phyloP scores from a whole-genome alignment of 176 grass and related monocot species.

The Aegilops umbellulata region DNA sequence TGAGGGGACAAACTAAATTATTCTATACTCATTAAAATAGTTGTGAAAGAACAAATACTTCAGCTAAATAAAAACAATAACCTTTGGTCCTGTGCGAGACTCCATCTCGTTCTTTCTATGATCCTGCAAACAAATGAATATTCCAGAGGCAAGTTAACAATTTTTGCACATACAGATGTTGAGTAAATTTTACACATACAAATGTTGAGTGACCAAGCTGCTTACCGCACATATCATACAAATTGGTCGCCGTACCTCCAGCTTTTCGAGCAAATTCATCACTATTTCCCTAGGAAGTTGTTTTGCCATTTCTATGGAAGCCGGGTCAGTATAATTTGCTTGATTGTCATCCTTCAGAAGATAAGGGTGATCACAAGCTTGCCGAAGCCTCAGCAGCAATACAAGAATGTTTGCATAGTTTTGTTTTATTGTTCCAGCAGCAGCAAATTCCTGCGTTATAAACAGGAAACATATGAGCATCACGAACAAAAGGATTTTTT shows the following conservation, averaged over 20 bases:
- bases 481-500: background rate
- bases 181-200: background rate
- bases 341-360: slow-evolving; percentile 66
- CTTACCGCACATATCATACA: slow-evolving; percentile 83
- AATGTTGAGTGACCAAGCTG: slow-evolving; percentile 3
- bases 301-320: slow-evolving; percentile 65
- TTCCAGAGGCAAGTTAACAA: background rate
- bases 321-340: slow-evolving; percentile 41
- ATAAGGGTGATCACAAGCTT: slow-evolving; percentile 87
- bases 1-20: background rate
- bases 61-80: background rate
- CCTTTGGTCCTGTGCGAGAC: background rate
- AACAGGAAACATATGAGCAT: background rate
- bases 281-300: slow-evolving; percentile 72
- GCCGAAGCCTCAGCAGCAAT: slow-evolving; percentile 78
- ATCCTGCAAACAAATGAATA: background rate
- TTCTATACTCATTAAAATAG: background rate
- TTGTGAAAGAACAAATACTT: slow-evolving; percentile 6
- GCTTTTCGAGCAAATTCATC: slow-evolving; percentile 53
- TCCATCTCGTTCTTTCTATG: background rate
- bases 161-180: background rate
- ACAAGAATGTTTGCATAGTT: slow-evolving; percentile 92
- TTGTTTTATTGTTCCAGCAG: slow-evolving; percentile 78
- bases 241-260: slow-evolving; percentile 59
- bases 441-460: slow-evolving; percentile 67